Evolutionary conservation across 768 basidiomycete genomes (phyloP), one percentile per base, ranked within the genome.

Genomic region (Suillus sp.): DNA sequence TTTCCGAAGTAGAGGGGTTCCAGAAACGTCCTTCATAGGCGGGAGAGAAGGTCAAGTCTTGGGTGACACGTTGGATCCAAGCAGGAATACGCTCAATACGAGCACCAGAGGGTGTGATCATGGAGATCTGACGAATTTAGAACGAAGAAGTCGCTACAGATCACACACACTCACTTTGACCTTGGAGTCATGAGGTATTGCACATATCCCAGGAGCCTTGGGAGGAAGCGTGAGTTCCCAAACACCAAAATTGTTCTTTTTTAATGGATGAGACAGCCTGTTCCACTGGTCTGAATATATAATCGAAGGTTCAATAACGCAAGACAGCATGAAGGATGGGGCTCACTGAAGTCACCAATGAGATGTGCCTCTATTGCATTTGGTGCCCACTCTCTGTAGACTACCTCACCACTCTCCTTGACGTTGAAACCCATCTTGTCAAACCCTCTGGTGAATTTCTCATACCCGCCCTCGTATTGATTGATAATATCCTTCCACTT

Each of bases 11-110:
- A 22, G 93, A 89, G 1, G 97, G 97, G 74, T 99, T 98, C 97
- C 97, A 99, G 78, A 99, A 97, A n/a, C 93, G 88, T 22, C 94
- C 93, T 65, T 99, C 97, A 75, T 96, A 99, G 7, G 92, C 84
- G 16, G 95, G 92, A 20, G 97, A 99, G 48, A 93, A 86, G 55
- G 78, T 74, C 62, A 99, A 79, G 73, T 99, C 95, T 74, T 99
- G 97, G 5, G 96, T 98, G 65, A 99, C 96, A 65, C 96, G 92
- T 62, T 78, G 88, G 70, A 94, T 95, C 97, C 96, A 99, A 4
- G 92, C 88, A 4, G 97, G 96, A 45, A 99, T 74, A 43, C 96
- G 88, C 74, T 99, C 97, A 65, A 97, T 91, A 37, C 93, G 89
- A 66, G 86, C 80, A 14, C 92, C 91, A 47, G 79, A 80, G 0